Evolutionary conservation across 1,139 yeast genomes (phyloP).

Genomic region (Hansenula lynferdii): DNA sequence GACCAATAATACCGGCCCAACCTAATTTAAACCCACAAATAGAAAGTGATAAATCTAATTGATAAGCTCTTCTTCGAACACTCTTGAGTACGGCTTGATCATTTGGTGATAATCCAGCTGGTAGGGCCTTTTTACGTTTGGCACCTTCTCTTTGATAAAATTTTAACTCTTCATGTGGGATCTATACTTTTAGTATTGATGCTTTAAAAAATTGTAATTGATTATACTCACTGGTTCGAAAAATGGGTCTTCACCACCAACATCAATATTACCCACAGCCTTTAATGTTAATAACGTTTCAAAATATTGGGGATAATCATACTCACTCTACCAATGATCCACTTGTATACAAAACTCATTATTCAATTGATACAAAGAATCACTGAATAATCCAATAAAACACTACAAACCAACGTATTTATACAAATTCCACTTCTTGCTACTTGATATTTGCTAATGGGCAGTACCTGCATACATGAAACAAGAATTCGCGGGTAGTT

Average conservation of each 20-base stretch:
- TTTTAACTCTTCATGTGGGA: conserved; percentile 21
- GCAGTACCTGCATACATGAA: no score
- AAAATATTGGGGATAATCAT: no score
- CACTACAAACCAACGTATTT: no score
- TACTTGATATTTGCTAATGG: no score
- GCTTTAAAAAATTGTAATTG: background rate
- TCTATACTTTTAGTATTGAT: conserved; percentile 5
- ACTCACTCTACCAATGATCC: background rate
- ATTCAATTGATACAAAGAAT: no score
- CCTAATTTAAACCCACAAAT: conserved; percentile 66
- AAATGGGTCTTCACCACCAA: conserved; percentile 20
- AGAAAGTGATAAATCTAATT: conserved; percentile 56
- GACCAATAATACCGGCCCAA: conserved; percentile 68
- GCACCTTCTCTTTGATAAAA: conserved; percentile 22
- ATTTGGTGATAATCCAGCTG: conserved; percentile 49
- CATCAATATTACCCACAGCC: conserved; percentile 20
- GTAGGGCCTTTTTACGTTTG: conserved; percentile 34
- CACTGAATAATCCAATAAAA: no score
- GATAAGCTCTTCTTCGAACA: conserved; percentile 57
- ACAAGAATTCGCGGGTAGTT: no score
- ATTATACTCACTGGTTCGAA: conserved; percentile 14
- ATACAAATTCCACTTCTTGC: no score
- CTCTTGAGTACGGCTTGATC: conserved; percentile 50
- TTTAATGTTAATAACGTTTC: background rate
- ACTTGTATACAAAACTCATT: background rate